These are phyloP conservation scores for Xanthoconium stramineum DNA, from an alignment of 768 basidiomycete genomes.

Conservation along the genomic window DNA sequence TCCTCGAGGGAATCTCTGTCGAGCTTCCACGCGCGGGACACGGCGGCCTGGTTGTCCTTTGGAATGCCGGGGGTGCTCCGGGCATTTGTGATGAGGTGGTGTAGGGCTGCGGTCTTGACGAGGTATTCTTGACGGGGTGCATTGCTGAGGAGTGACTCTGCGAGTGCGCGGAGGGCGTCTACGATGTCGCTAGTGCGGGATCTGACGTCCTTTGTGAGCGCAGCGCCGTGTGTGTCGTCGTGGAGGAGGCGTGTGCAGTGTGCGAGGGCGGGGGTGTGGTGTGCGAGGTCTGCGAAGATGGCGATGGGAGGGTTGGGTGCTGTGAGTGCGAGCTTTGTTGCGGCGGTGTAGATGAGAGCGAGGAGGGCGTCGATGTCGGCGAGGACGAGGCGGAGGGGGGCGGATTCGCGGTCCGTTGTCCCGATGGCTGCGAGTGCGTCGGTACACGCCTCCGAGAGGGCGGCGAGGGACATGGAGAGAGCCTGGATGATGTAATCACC, in stretches of 20 bases:
- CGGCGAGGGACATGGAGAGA: background rate
- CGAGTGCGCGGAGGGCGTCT: conserved; percentile 41
- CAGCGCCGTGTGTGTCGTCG: conserved; percentile 39
- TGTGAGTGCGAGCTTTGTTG: conserved; percentile 61
- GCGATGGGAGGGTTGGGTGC: conserved; percentile 54
- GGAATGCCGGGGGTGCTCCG: conserved; percentile 49
- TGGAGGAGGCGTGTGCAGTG: conserved; percentile 49
- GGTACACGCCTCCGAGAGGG: conserved; percentile 22
- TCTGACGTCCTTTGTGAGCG: conserved; percentile 44
- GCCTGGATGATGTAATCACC: background rate
- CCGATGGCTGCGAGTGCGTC: conserved; percentile 14
- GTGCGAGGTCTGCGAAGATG: conserved; percentile 52
- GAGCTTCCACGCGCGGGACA: conserved; percentile 46
- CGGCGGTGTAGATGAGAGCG: conserved; percentile 50
- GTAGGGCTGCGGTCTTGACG: conserved; percentile 54
- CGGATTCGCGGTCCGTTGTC: background rate
- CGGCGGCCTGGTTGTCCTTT: conserved; percentile 54
- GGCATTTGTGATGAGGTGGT: conserved; percentile 55
- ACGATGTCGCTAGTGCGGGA: conserved; percentile 41
- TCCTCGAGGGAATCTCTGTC: conserved; percentile 62
- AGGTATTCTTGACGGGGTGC: conserved; percentile 37
- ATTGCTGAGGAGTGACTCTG: conserved; percentile 40
- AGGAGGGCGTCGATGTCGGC: conserved; percentile 58
- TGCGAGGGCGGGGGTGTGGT: conserved; percentile 46
- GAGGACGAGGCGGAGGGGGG: conserved; percentile 38